Conservation (phyloP, 2,329 filamentous ascomycete species). For the Pyrenophora tritici-repentis region DNA sequence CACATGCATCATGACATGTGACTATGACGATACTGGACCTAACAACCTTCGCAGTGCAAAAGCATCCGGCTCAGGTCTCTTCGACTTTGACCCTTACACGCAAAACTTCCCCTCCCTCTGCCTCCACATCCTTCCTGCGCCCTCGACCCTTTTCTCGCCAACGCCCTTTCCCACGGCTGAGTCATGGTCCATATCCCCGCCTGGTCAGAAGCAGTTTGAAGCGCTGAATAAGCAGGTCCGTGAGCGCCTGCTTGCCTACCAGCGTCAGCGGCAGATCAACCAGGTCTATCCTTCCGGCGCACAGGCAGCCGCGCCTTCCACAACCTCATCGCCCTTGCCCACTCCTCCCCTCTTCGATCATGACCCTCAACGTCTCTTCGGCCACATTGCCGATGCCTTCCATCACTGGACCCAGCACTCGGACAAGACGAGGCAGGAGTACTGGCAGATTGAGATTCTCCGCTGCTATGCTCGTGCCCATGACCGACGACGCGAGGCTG, state of each 20-base stretch:
- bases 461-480: slow-evolving; percentile 51
- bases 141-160: slow-evolving; percentile 80
- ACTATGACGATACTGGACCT: background rate
- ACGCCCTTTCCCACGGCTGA: slow-evolving; percentile 77
- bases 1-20: background rate
- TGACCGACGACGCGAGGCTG: slow-evolving; percentile 45
- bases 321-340: slow-evolving; percentile 42
- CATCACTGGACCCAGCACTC: slow-evolving; percentile 74
- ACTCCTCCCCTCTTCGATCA: slow-evolving; percentile 54
- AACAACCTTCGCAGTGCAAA: slow-evolving; percentile 46
- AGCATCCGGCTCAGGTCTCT: slow-evolving; percentile 54
- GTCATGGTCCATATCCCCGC: slow-evolving; percentile 81
- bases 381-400: slow-evolving; percentile 79
- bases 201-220: slow-evolving; percentile 73
- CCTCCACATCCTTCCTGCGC: slow-evolving; percentile 77
- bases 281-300: slow-evolving; percentile 37
- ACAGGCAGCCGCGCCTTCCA: slow-evolving; percentile 34
- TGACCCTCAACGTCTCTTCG: slow-evolving; percentile 70
- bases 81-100: slow-evolving; percentile 82
- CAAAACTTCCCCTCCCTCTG: slow-evolving; percentile 86
- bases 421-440: slow-evolving; percentile 50
- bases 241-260: slow-evolving; percentile 61
- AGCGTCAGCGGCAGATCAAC: slow-evolving; percentile 43
- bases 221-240: slow-evolving; percentile 71
- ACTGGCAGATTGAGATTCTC: slow-evolving; percentile 55